Conservation (phyloP, 495 filamentous ascomycete genomes). For the Lindgomyces ingoldianus region DNA sequence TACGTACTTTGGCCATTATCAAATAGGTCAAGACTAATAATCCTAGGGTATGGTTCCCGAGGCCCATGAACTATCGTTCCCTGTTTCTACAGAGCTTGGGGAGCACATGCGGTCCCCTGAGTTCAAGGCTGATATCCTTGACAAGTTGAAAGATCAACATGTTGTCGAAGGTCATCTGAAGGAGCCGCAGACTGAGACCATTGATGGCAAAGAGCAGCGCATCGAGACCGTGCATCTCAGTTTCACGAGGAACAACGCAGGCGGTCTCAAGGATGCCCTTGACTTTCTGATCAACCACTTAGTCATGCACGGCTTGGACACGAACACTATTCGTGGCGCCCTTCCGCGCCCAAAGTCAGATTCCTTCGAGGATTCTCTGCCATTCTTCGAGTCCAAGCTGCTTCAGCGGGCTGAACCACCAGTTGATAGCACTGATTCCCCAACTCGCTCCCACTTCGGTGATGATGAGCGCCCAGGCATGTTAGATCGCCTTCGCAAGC, state of each 20-base stretch:
- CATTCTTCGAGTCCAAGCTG: slow-evolving; percentile 94
- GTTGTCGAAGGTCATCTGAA: slow-evolving; percentile 79
- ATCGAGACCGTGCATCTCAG: slow-evolving; percentile 61
- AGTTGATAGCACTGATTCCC: slow-evolving; percentile 73
- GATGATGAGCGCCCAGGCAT: slow-evolving; percentile 75
- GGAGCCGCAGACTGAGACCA: slow-evolving; percentile 39
- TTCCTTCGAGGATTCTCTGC: slow-evolving; percentile 94
- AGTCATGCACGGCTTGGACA: slow-evolving; percentile 79
- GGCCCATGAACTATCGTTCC: slow-evolving; percentile 84
- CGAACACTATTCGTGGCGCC: slow-evolving; percentile 82
- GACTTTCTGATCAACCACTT: slow-evolving; percentile 87
- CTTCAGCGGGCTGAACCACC: slow-evolving; percentile 84
- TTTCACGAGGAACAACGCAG: slow-evolving; percentile 96
- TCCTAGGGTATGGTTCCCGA: slow-evolving; percentile 90
- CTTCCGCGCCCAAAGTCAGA: slow-evolving; percentile 97
- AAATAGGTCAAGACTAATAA: slow-evolving; percentile 39
- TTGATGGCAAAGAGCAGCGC: slow-evolving; percentile 39
- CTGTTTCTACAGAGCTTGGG: slow-evolving; percentile 68
- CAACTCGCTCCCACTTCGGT: slow-evolving; percentile 74
- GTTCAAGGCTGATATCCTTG: slow-evolving; percentile 73
- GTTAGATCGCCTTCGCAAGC: slow-evolving; percentile 87
- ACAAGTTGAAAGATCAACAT: slow-evolving; percentile 86
- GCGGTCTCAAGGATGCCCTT: slow-evolving; percentile 91
- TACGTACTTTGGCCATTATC: slow-evolving; percentile 45
- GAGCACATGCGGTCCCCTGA: slow-evolving; percentile 76